Base-by-base conservation (phyloP, 129 eudicot species). In the Silybum marianum region DNA sequence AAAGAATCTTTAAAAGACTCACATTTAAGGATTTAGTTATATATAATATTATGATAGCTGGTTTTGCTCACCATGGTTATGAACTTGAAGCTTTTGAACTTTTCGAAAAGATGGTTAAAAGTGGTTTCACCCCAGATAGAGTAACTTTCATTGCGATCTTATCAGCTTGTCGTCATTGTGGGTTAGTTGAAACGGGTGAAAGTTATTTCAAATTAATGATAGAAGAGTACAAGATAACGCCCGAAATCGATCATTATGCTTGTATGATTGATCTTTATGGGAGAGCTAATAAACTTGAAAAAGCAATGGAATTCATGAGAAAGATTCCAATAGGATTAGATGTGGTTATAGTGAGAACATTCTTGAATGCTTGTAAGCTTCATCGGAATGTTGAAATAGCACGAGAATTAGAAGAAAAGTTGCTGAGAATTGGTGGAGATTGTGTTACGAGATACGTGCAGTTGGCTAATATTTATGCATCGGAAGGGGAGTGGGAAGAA, bases 261-360 rank as follows among this genome's bases (percentile, higher is more conserved):
- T 92, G 98, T 65, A 89, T 93, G 97, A 85, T 93, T 80, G 99
- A 95, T 82, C 88, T 95, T 77, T 95, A 92, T 36, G 98, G 95
- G 51, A 82, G 97, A 78, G 89, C 98, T 30, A 90, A 88, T 73
- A 83, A 85, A 38, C 86, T 95, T 3, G 90, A 91, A 9, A 87
- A 84, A 74, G 99, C 94, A 19, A 48, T 84, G 42, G 74, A 48
- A 12, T 88, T 95, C 40, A 91, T 95, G 92, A 78, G 81, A 40
- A 84, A 65, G 67, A 87, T 95, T 67, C 93, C 97, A 3, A n/a
- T 91, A 19, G 93, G 88, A 84, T 85, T 84, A 9, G 98, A 95
- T 84, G 90, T 84, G 62, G 87, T 90, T 14, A 69, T 88, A 73
- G 40, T 87, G 69, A 96, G 99, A 4, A 87, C 97, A 6, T 89